Conservation (phyloP, 2,329 filamentous ascomycete species). For the Hypoxylon sp. region DNA sequence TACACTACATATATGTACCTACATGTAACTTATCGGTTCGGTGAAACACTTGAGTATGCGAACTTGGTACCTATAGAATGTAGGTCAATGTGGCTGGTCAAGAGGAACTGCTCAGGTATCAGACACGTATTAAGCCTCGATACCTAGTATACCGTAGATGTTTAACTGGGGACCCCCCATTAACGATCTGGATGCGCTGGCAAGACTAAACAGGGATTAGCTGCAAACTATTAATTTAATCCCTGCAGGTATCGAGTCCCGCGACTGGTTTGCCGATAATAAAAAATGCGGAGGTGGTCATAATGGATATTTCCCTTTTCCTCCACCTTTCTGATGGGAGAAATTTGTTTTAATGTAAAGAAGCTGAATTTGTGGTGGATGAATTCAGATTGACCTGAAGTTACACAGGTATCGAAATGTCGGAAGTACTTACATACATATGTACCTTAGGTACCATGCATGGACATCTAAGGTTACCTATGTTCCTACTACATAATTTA, state of each 20-base stretch:
- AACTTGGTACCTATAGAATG: background rate
- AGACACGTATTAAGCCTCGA: conserved; percentile 22
- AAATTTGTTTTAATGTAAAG: background rate
- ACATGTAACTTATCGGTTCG: background rate
- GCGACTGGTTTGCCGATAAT: conserved; percentile 38
- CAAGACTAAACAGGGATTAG: conserved; percentile 39
- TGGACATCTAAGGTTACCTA: too few species aligned
- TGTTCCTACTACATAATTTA: too few species aligned
- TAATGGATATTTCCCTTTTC: conserved; percentile 5
- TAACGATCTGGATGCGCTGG: conserved; percentile 41
- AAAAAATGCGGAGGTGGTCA: conserved; percentile 38
- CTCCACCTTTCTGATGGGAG: conserved; percentile 5
- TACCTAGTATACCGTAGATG: background rate
- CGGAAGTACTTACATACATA: background rate
- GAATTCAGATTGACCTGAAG: background rate
- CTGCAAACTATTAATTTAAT: conserved; percentile 46
- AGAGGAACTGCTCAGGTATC: background rate
- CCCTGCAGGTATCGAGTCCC: conserved; percentile 40
- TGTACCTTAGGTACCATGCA: too few species aligned
- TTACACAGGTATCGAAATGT: background rate
- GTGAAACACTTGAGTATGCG: conserved; percentile 9
- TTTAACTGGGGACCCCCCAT: conserved; percentile 23
- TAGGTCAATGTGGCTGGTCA: conserved; percentile 4
- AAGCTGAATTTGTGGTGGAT: background rate
- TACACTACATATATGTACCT: too few species aligned